Conservation (phyloP, 176 grass and related monocot genomes). For the Leersia perrieri region DNA sequence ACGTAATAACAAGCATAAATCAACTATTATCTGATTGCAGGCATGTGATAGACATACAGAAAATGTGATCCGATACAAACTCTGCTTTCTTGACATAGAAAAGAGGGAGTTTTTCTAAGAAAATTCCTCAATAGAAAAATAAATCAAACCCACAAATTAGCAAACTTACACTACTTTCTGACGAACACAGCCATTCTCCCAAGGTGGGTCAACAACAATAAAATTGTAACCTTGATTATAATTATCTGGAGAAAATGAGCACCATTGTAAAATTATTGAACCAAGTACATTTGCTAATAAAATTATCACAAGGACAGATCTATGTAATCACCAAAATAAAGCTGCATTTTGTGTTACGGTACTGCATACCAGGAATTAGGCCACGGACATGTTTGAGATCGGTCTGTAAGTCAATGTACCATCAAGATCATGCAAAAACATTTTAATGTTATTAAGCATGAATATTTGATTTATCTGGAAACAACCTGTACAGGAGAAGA, state of each 20-base stretch:
- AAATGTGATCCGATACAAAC: no score
- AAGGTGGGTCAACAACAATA: slow-evolving; percentile 89
- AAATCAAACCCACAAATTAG: background rate
- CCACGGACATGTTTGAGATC: slow-evolving; percentile 65
- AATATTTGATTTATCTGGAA: slow-evolving; percentile 15
- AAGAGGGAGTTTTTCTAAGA: background rate
- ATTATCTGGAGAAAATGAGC: slow-evolving; percentile 39
- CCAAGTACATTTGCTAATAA: slow-evolving; percentile 14
- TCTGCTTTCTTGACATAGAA: background rate
- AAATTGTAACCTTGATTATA: slow-evolving; percentile 70
- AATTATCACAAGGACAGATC: background rate
- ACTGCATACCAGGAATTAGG: slow-evolving; percentile 70
- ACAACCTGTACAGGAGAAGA: slow-evolving; percentile 11
- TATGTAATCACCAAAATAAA: background rate
- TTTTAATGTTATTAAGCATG: background rate
- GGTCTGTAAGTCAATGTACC: slow-evolving; percentile 52
- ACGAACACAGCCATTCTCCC: slow-evolving; percentile 91
- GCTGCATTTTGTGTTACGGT: background rate
- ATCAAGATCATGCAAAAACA: slow-evolving; percentile 40
- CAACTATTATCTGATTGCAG: no score
- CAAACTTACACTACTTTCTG: slow-evolving; percentile 74
- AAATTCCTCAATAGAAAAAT: background rate
- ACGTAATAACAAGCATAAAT: background rate
- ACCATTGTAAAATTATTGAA: background rate
- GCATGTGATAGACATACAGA: no score